Conservation (phyloP, 768 basidiomycete genomes). For the Mycena capillaripes region DNA sequence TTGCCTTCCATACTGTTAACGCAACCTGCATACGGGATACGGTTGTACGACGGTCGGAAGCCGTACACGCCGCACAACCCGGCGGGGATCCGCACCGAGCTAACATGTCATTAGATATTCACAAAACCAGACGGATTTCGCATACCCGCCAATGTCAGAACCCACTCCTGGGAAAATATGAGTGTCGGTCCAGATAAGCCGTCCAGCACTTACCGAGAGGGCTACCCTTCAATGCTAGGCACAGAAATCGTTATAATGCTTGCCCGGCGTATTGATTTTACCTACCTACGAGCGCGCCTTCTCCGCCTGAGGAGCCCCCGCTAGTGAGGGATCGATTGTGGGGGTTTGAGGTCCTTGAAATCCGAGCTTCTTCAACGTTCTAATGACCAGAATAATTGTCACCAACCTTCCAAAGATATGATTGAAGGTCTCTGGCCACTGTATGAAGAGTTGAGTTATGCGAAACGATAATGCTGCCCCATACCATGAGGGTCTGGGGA, state of each 20-base stretch:
- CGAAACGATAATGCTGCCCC: not conserved
- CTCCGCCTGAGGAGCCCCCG: slow-evolving; percentile 91
- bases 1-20: slow-evolving; percentile 78
- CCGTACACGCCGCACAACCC: slow-evolving; percentile 80
- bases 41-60: slow-evolving; percentile 75
- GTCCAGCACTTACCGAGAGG: slow-evolving; percentile 51
- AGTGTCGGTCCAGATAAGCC: slow-evolving; percentile 16
- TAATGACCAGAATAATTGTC: not conserved
- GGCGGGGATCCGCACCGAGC: slow-evolving; percentile 80
- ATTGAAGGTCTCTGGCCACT: slow-evolving; percentile 88
- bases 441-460: not conserved
- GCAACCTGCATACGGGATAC: slow-evolving; percentile 79
- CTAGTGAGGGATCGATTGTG: slow-evolving; percentile 77
- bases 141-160: slow-evolving; percentile 85
- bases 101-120: slow-evolving; percentile 38
- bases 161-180: slow-evolving; percentile 66
- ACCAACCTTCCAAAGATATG: slow-evolving; percentile 74
- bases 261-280: not conserved
- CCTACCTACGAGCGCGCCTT: slow-evolving; percentile 80
- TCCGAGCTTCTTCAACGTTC: not conserved
- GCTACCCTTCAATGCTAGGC: slow-evolving; percentile 59
- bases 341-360: slow-evolving; percentile 73
- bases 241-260: not conserved
- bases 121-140: not conserved
- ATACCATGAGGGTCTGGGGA: slow-evolving; percentile 84